These are phyloP conservation scores for Rosellinia necatrix DNA, from an alignment of 2,329 filamentous ascomycete genomes.

Conservation along the genomic window DNA sequence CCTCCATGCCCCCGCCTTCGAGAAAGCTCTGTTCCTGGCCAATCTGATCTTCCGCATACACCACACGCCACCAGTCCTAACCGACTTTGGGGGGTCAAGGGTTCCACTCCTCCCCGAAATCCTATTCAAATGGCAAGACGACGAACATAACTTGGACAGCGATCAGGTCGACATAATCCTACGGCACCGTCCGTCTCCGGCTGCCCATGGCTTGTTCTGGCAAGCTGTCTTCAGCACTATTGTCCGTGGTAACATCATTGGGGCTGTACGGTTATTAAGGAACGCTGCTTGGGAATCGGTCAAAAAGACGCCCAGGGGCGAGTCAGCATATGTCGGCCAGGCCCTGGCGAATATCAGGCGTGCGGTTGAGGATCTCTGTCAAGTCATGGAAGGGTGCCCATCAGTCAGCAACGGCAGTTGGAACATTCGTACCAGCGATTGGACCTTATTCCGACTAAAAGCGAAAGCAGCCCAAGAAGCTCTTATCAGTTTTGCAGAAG, in stretches of 20 bases:
- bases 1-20: constrained; percentile 63
- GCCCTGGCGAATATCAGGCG: constrained; percentile 79
- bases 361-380: constrained; percentile 69
- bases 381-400: constrained; percentile 75
- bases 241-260: constrained; percentile 73
- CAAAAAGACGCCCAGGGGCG: constrained; percentile 66
- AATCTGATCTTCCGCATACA: constrained; percentile 78
- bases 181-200: constrained; percentile 70
- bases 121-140: constrained; percentile 81
- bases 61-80: constrained; percentile 60
- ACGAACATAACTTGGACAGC: constrained; percentile 73
- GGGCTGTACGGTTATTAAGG: constrained; percentile 69
- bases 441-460: constrained; percentile 81
- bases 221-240: constrained; percentile 76
- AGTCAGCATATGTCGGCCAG: constrained; percentile 71
- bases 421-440: constrained; percentile 81
- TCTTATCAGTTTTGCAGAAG: constrained; percentile 79
- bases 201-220: constrained; percentile 81
- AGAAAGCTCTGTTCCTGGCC: constrained; percentile 80
- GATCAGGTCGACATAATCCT: constrained; percentile 69
- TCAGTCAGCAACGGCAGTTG: constrained; percentile 69
- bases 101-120: constrained; percentile 70
- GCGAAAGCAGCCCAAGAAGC: constrained; percentile 71
- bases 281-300: constrained; percentile 81
- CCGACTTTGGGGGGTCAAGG: constrained; percentile 45